Evolutionary conservation across 2,329 filamentous ascomycete genomes (phyloP), one percentile per base, ranked within the genome.

Genomic region (Hypoxylon sp.): DNA sequence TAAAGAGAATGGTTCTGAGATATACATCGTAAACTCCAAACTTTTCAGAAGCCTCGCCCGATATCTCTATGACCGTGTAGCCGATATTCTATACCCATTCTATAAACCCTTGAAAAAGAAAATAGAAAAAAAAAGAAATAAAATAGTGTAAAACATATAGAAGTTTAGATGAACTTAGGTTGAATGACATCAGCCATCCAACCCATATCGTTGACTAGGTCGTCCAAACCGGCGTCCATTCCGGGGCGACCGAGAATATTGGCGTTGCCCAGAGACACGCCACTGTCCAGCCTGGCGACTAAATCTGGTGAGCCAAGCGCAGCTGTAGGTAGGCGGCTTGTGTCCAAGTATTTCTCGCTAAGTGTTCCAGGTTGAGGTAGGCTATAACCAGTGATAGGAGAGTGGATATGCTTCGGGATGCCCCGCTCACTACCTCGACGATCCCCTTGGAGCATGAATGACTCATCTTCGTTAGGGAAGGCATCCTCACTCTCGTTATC

Each of bases 161-260:
- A 19, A n/a, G 14, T 59, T 65, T 63, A 73, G n/a, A 72, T 56
- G 48, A 74, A 70, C 70, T 78, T 80, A 29, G 73, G 78, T 55
- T 79, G 79, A 68, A 88, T 85, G 24, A 82, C 78, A 33, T 83
- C 81, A 10, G 82, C 83, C 75, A 88, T 84, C 85, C 85, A 87
- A 59, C 83, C 81, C 67, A 87, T 78, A 74, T 88, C 86, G 55
- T 65, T 78, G 5, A 80, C 75, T 6, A 83, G 67, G 31, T 81
- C 78, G 3, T 79, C 77, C 10, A 81, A 65, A n/a, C 79, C 76
- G 5, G 75, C 73, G 53, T 79, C 77, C 13, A 78, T 73, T 10
- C 75, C 75, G 11, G 75, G 74, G 19, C 75, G 76, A 26, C 63
- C 68, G 24, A 78, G 74, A 47, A 78, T 71, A 14, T 71, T 65